Conservation (phyloP, 208 protist genomes). For the Leishmania tropica region DNA sequence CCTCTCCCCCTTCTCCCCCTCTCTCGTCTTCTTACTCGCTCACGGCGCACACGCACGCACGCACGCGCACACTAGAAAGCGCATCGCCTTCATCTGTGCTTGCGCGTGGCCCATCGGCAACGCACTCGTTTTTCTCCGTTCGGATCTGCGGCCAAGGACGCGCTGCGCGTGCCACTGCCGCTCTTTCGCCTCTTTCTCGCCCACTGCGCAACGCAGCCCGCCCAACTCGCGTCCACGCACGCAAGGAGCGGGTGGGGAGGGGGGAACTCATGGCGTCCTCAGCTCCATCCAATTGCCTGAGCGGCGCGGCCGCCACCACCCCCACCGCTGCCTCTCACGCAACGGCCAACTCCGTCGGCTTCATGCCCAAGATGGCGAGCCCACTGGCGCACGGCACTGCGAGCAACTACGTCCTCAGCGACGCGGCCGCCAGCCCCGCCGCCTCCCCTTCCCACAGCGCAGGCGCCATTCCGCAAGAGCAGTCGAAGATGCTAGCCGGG, state of each 20-base stretch:
- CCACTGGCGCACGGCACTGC: background rate
- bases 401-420: background rate
- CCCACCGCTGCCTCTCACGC: background rate
- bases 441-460: no score
- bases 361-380: background rate
- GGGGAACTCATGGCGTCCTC: background rate
- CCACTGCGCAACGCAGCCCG: background rate
- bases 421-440: background rate
- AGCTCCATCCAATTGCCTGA: background rate
- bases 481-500: conserved; percentile 27
- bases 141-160: background rate
- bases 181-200: background rate
- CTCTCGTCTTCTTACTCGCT: background rate
- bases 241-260: background rate
- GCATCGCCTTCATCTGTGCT: background rate
- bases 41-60: background rate
- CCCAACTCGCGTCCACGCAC: background rate
- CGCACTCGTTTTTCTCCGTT: background rate
- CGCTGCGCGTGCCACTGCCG: background rate
- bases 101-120: background rate
- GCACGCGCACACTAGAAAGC: background rate
- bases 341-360: background rate
- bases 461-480: conserved; percentile 3
- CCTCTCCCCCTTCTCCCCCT: background rate
- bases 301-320: background rate